phyloP scores from a whole-genome alignment of 768 basidiomycete genomes.

The Amanita thiersii region DNA sequence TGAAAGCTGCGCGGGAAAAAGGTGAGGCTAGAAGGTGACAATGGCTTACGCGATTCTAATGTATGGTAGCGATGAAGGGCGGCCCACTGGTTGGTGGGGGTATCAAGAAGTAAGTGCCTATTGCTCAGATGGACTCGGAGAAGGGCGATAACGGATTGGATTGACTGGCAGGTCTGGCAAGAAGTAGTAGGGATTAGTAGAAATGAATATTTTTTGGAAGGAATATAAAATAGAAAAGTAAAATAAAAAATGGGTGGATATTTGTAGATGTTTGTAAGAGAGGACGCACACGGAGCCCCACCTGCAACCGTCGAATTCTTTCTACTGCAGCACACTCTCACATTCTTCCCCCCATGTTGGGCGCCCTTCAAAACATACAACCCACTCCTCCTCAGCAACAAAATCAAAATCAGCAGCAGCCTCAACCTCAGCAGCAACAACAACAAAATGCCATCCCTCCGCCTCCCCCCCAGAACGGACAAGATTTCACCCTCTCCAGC shows the following conservation, averaged over 20 bases:
- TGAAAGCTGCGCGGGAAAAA: constrained; percentile 67
- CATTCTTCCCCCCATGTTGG: constrained; percentile 63
- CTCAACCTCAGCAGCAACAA: constrained; percentile 44
- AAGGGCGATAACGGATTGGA: background rate
- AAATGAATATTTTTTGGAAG: background rate
- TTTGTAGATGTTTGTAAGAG: constrained; percentile 36
- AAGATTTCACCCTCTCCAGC: constrained; percentile 88
- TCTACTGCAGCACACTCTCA: constrained; percentile 15
- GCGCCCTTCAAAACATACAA: constrained; percentile 58
- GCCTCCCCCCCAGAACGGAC: constrained; percentile 77
- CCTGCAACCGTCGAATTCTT: constrained; percentile 4
- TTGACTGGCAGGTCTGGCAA: constrained; percentile 64
- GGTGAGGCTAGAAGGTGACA: constrained; percentile 33
- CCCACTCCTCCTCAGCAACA: constrained; percentile 55
- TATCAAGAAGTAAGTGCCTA: constrained; percentile 76
- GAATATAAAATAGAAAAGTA: constrained; percentile 6
- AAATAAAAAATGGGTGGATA: constrained; percentile 14
- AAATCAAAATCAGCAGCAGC: constrained; percentile 52
- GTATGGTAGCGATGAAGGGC: constrained; percentile 46
- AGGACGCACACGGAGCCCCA: background rate
- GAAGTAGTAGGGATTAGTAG: constrained; percentile 35
- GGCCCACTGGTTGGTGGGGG: constrained; percentile 64
- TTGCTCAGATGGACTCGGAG: background rate
- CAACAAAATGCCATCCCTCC: constrained; percentile 55
- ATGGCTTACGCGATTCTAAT: constrained; percentile 7